These are phyloP conservation scores for Metarhizium rileyi DNA, from an alignment of 2,329 filamentous ascomycete genomes.

Conservation along the genomic window DNA sequence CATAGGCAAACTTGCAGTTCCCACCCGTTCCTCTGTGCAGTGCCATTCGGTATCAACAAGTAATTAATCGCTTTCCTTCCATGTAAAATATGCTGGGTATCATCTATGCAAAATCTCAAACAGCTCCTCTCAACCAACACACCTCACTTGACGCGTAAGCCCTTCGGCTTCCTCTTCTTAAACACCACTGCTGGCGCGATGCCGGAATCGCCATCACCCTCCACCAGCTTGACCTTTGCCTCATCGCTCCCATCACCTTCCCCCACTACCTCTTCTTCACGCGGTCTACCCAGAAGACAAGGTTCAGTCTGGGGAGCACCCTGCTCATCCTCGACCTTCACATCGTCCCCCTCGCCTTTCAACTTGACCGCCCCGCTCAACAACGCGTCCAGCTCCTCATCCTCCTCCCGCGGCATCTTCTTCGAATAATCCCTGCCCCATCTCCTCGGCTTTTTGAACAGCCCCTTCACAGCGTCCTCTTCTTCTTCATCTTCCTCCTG, in stretches of 20 bases:
- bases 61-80: neutral
- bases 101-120: neutral
- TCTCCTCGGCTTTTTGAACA: constrained; percentile 49
- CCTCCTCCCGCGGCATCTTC: constrained; percentile 35
- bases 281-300: too few relatives aligned
- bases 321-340: constrained; percentile 14
- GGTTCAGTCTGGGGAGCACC: too few relatives aligned
- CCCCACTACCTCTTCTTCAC: too few relatives aligned
- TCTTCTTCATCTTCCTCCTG: constrained; percentile 36
- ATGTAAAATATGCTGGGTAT: constrained; percentile 6
- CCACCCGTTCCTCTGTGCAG: too few relatives aligned
- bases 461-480: constrained; percentile 44
- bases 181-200: constrained; percentile 53
- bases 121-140: too few relatives aligned
- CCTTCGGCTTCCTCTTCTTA: constrained; percentile 69
- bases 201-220: constrained; percentile 12
- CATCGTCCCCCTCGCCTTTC: constrained; percentile 6
- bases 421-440: constrained; percentile 46
- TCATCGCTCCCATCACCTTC: too few relatives aligned
- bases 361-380: constrained; percentile 27
- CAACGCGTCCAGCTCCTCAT: constrained; percentile 53
- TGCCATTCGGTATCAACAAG: too few relatives aligned
- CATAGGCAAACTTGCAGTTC: too few relatives aligned
- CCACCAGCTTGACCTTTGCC: constrained; percentile 16
- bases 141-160: constrained; percentile 47